Evolutionary conservation across 1,284 basidiomycete genomes (phyloP).

Genomic region (Tilletia walkeri): DNA sequence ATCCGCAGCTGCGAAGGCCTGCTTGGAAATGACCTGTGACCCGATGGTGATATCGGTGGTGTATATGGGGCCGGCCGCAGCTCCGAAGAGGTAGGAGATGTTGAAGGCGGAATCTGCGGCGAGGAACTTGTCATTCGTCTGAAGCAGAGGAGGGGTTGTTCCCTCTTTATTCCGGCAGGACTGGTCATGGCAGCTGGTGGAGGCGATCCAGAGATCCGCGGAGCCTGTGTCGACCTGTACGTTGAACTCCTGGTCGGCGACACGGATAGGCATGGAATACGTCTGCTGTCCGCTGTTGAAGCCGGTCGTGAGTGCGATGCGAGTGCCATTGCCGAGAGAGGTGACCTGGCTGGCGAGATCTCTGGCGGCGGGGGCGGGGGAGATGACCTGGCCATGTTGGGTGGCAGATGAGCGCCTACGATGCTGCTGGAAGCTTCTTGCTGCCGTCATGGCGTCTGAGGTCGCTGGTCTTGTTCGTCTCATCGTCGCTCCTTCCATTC

Average conservation of each 20-base stretch:
- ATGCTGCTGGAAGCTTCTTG: too few relatives aligned
- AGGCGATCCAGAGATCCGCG: constrained; percentile 44
- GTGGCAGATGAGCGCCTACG: too few relatives aligned
- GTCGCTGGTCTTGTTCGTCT: too few relatives aligned
- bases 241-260: constrained; percentile 35
- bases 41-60: constrained; percentile 37
- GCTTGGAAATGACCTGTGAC: constrained; percentile 19
- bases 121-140: constrained; percentile 31
- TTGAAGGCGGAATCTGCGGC: constrained; percentile 33
- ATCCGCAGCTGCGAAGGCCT: constrained; percentile 40
- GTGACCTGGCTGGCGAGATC: constrained; percentile 11
- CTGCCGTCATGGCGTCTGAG: too few relatives aligned
- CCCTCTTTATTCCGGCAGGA: constrained; percentile 29
- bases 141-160: constrained; percentile 28
- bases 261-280: constrained; percentile 38
- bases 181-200: constrained; percentile 34
- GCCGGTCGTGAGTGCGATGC: constrained; percentile 34
- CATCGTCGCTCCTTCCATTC: too few relatives aligned
- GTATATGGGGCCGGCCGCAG: constrained; percentile 35
- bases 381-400: too few relatives aligned
- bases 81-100: constrained; percentile 42
- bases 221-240: constrained; percentile 47
- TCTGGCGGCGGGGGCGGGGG: neutral
- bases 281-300: constrained; percentile 40
- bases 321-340: constrained; percentile 29